Evolutionary conservation across 2,329 filamentous ascomycete genomes (phyloP).

Genomic region (Exserohilum turcica): DNA sequence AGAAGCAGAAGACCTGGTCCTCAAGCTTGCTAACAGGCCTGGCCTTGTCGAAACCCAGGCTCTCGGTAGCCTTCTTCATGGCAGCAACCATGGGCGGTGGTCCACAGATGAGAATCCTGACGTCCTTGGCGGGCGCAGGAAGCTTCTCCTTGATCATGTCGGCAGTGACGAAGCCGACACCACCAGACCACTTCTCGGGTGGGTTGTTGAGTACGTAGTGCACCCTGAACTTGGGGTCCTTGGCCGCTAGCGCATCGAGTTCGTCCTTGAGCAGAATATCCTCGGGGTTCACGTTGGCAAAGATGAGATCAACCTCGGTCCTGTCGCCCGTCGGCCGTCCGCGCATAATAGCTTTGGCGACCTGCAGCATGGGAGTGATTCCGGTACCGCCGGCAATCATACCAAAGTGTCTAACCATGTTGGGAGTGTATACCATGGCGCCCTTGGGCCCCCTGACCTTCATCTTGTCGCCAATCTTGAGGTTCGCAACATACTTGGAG

Average conservation of each 20-base stretch:
- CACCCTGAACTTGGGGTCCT: conserved; percentile 82
- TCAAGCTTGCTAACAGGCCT: conserved; percentile 95
- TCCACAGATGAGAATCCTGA: conserved; percentile 94
- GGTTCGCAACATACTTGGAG: conserved; percentile 84
- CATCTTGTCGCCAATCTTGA: conserved; percentile 79
- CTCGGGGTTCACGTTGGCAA: conserved; percentile 91
- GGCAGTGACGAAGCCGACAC: conserved; percentile 90
- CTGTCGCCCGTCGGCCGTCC: conserved; percentile 75
- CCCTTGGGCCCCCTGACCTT: conserved; percentile 94
- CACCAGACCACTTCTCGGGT: conserved; percentile 87
- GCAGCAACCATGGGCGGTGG: conserved; percentile 96
- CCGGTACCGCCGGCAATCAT: conserved; percentile 98
- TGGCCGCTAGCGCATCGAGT: conserved; percentile 75
- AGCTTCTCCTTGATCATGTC: conserved; percentile 93
- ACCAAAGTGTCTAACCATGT: conserved; percentile 94
- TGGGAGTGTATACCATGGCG: conserved; percentile 95
- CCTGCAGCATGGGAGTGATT: conserved; percentile 98
- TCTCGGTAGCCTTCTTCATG: conserved; percentile 93
- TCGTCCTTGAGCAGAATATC: conserved; percentile 95
- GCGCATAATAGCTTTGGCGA: conserved; percentile 85
- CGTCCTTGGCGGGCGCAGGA: conserved; percentile 79
- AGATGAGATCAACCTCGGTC: conserved; percentile 88
- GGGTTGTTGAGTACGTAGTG: conserved; percentile 98
- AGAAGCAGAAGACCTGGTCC: conserved; percentile 98
- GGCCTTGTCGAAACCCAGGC: conserved; percentile 89